Evolutionary conservation across 352 stramenopile genomes (phyloP).

Genomic region (Thraustochytrium striatum): DNA sequence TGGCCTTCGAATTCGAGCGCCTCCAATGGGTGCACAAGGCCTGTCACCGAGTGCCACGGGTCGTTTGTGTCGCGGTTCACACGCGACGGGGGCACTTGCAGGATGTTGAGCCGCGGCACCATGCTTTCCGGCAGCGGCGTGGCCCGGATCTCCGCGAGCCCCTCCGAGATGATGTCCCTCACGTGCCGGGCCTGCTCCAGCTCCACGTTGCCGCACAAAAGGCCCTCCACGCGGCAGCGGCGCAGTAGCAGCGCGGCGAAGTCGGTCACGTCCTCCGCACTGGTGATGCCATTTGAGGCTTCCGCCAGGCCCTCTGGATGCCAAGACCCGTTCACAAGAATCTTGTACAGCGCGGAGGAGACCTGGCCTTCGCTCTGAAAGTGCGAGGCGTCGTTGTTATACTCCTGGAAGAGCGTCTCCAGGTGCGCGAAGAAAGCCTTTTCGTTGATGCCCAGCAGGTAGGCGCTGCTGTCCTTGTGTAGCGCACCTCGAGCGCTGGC

Average conservation of each 20-base stretch:
- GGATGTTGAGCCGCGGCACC: not conserved
- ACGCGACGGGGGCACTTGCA: not conserved
- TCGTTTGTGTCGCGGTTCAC: constrained; percentile 6
- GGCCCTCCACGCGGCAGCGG: not conserved
- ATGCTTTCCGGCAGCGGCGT: not conserved
- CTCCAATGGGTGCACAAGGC: constrained; percentile 20
- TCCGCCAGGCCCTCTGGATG: not conserved
- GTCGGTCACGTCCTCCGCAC: not conserved
- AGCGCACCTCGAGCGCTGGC: too few relatives aligned
- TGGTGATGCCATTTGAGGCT: not conserved
- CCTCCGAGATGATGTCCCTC: not conserved
- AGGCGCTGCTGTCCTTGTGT: not conserved
- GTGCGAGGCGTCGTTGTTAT: constrained; percentile 29
- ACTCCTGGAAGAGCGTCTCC: not conserved
- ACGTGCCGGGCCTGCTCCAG: not conserved
- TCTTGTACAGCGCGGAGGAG: constrained; percentile 19
- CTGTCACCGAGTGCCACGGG: not conserved
- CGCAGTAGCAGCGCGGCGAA: constrained; percentile 15
- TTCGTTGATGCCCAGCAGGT: not conserved
- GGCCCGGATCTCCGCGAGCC: not conserved
- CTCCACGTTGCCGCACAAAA: constrained; percentile 16
- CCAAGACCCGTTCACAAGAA: constrained; percentile 31
- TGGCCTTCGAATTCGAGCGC: constrained; percentile 62
- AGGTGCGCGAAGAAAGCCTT: not conserved
- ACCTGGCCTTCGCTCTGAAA: constrained; percentile 25